Conservation (phyloP, 2,329 filamentous ascomycete species). For the Ascochyta fabae region DNA sequence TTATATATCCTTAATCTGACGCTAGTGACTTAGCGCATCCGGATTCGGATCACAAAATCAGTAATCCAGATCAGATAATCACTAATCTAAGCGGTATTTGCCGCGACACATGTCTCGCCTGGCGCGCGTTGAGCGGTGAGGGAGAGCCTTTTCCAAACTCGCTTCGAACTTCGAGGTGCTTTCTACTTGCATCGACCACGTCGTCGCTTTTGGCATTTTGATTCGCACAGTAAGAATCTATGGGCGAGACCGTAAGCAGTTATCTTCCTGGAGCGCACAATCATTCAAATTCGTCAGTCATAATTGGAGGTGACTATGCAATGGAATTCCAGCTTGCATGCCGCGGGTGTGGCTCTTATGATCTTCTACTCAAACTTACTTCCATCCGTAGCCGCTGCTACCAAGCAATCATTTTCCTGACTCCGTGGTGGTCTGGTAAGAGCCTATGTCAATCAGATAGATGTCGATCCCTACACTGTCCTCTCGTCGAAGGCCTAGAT, state of each 20-base stretch:
- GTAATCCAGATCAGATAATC: too few relatives aligned
- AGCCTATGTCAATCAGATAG: not conserved
- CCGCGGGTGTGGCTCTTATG: not conserved
- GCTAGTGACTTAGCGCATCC: too few relatives aligned
- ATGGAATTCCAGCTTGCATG: conserved; percentile 5
- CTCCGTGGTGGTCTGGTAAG: not conserved
- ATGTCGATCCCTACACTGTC: not conserved
- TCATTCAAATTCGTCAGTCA: not conserved
- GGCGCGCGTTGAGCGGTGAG: conserved; percentile 2
- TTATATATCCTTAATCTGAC: too few relatives aligned
- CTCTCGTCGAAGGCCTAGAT: not conserved
- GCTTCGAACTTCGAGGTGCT: not conserved
- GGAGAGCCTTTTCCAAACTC: too few relatives aligned
- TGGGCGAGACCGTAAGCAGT: not conserved
- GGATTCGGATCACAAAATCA: too few relatives aligned
- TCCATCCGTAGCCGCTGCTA: conserved; percentile 3
- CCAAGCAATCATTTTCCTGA: conserved; percentile 5
- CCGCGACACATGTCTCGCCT: conserved; percentile 1
- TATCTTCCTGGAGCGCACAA: not conserved
- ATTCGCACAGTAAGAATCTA: not conserved
- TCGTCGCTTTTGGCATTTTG: not conserved
- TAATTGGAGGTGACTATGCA: not conserved
- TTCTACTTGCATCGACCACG: not conserved
- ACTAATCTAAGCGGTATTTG: too few relatives aligned
- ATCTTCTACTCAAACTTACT: conserved; percentile 1